Base-by-base conservation (phyloP, 768 basidiomycete species). In the Boletus pseudo-olivaceus region DNA sequence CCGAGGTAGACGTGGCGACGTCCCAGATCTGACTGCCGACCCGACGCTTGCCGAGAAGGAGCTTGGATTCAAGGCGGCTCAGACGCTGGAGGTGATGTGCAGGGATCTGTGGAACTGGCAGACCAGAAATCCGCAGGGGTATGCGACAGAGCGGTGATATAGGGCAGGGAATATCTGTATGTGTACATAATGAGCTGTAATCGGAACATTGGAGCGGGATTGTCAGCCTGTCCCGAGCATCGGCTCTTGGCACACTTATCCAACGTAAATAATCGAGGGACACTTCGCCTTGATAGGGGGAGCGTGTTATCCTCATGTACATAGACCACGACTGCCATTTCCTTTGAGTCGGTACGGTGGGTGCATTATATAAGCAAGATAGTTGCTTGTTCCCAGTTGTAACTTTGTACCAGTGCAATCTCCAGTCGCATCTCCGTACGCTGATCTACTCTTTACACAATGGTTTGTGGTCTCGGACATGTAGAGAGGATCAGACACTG, bases 61-160 rank as follows among this genome's bases (percentile, higher is more conserved):
- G 70, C 86, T 99, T 30, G 92, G 92, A 7, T 99, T 98, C 81
- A 82, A 82, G 56, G 96, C 96, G 12, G 76, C 79, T 27, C 80
- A 84, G 64, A 79, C 85, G 62, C 79, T 99, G 42, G 87, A 93
- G 58, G 85, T 86, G 52, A 98, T 98, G 93, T 98, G 97, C 72
- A 78, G 83, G 52, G 97, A 99, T 72, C 76, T 97, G 62, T 98
- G 97, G 97, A 95, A 95, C 75, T 99, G 95, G 93, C 96, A 98
- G 76, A 84, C 83, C n/a, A 90, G 84, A 70, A 91, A 97, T 64
- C 91, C 90, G 7, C 67, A 81, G 30, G 94, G 94, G 3, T 97
- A 90, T 58, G 52, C 8, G 26, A 72, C 72, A 47, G 51, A 63
- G 62, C 63, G 57, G 38, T 66, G 54, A 69, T 43, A 38, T 43